Percentiles rank a stretch among this genome's conserved stretches.
phyloP scores from a whole-genome alignment of 1,284 basidiomycete species.

The Cronartium quercuum region DNA sequence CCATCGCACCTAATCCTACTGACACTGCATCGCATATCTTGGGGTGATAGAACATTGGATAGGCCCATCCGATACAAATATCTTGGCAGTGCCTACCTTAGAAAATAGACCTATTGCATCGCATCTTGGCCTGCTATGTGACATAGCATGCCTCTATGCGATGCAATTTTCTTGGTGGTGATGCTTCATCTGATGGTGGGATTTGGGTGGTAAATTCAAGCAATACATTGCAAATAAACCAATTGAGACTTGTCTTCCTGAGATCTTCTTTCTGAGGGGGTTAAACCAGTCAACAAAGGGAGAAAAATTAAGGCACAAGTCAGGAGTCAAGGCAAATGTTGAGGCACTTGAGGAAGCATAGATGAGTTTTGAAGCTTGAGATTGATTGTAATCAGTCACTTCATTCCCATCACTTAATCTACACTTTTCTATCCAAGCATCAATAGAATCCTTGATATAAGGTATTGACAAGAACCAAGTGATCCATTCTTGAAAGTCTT shows the following conservation, averaged over 20 bases:
- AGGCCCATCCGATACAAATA: too few relatives aligned
- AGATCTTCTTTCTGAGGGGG: neutral
- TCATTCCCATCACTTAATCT: neutral
- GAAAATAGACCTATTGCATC: too few relatives aligned
- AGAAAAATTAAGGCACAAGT: neutral
- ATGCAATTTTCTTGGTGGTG: too few relatives aligned
- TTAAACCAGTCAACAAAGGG: neutral
- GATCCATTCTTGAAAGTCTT: slow-evolving; percentile 3
- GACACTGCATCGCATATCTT: too few relatives aligned
- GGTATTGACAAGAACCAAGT: slow-evolving; percentile 1
- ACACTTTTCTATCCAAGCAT: neutral
- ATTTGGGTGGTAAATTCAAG: neutral
- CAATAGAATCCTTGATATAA: slow-evolving; percentile 7
- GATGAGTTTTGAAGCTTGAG: neutral
- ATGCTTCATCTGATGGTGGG: neutral
- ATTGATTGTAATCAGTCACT: neutral
- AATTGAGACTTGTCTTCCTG: neutral
- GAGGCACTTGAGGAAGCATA: too few relatives aligned
- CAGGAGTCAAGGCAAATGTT: neutral
- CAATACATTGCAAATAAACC: neutral
- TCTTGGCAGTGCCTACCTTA: too few relatives aligned
- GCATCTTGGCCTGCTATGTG: too few relatives aligned
- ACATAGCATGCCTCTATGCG: too few relatives aligned
- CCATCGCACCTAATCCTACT: too few relatives aligned
- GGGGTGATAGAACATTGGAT: too few relatives aligned